A percentile compares a stretch with the other conserved stretches of the same genome.
Conservation (phyloP, 2,329 filamentous ascomycete species). For the Calonectria pteridis region DNA sequence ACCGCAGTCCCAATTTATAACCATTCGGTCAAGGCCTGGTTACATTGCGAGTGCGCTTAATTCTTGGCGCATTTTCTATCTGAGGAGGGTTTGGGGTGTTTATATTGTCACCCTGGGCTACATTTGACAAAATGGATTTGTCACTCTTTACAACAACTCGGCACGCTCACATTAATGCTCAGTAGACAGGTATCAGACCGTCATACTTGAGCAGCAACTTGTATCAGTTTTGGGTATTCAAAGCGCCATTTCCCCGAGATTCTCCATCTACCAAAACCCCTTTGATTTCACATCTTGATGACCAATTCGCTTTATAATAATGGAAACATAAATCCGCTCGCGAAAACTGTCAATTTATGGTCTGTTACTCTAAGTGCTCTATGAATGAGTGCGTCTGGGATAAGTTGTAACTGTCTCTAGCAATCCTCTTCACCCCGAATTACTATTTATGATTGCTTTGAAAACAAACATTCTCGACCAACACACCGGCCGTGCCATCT, state of each 20-base stretch:
- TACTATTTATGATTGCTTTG: background rate
- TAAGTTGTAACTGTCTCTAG: background rate
- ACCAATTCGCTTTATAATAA: background rate
- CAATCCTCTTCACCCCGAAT: background rate
- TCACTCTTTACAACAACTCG: background rate
- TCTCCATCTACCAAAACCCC: background rate
- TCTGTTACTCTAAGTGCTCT: constrained; percentile 1
- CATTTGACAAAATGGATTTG: background rate
- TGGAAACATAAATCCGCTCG: background rate
- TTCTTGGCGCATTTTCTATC: background rate
- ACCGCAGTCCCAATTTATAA: background rate
- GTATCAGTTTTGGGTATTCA: no score
- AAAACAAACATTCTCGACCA: background rate
- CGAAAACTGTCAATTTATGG: background rate
- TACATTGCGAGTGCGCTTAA: background rate
- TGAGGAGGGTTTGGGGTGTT: background rate
- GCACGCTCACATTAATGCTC: no score
- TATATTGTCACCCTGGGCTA: background rate
- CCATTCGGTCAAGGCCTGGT: background rate
- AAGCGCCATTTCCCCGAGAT: background rate
- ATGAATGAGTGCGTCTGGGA: background rate
- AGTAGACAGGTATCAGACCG: no score
- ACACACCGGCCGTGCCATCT: background rate
- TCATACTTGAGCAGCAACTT: no score
- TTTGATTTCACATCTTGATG: background rate